Percentiles rank a stretch among this genome's conserved stretches.
Conservation (phyloP, 2,329 filamentous ascomycete genomes). For the Colletotrichum sp. region DNA sequence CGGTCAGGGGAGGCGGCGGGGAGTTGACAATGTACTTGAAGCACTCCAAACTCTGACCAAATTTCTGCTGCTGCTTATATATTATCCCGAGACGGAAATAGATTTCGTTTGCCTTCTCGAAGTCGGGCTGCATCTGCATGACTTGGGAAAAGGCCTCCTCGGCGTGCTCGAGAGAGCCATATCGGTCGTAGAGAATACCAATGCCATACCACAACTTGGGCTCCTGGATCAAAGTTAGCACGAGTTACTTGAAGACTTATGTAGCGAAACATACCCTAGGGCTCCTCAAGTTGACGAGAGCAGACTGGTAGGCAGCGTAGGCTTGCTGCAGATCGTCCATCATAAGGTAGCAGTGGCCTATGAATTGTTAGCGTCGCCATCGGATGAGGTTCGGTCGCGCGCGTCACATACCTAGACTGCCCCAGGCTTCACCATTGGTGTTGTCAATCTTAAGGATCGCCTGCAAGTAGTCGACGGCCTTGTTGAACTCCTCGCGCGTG, state of each 20-base stretch:
- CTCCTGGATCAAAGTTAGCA: constrained; percentile 60
- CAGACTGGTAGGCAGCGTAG: constrained; percentile 95
- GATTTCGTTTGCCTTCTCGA: constrained; percentile 98
- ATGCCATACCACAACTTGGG: constrained; percentile 99
- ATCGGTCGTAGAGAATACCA: constrained; percentile 94
- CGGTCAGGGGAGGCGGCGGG: constrained; percentile 88
- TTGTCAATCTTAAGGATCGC: constrained; percentile 89
- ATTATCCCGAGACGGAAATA: constrained; percentile 99
- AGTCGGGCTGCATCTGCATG: constrained; percentile 97
- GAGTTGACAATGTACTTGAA: constrained; percentile 98
- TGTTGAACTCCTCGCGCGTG: constrained; percentile 90
- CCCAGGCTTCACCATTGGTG: constrained; percentile 95
- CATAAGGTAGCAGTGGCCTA: constrained; percentile 98
- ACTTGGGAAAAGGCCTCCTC: constrained; percentile 98
- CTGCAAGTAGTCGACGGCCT: constrained; percentile 91
- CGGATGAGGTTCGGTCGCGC: neutral
- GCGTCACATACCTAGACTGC: constrained; percentile 76
- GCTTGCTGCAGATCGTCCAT: constrained; percentile 98
- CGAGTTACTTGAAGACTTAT: constrained; percentile 8
- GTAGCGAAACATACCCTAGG: constrained; percentile 72
- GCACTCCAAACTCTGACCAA: constrained; percentile 91
- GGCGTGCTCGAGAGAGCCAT: constrained; percentile 94
- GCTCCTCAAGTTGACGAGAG: constrained; percentile 88
- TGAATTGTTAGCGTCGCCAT: constrained; percentile 24
- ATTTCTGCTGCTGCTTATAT: constrained; percentile 98